Conservation (phyloP, 495 filamentous ascomycete species). For the Neurospora sp. region DNA sequence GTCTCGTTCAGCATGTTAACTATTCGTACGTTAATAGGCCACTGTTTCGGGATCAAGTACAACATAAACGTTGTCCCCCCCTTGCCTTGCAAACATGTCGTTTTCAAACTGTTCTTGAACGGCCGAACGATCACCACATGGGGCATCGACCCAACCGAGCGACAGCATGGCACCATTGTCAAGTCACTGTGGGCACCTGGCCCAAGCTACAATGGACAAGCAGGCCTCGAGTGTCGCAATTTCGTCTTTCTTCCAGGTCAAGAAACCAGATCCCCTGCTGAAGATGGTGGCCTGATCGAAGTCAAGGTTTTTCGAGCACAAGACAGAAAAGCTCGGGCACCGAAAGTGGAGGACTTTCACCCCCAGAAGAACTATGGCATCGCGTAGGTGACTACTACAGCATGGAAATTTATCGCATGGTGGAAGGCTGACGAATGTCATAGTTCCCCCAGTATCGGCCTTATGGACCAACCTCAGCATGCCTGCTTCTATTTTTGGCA, state of each 20-base stretch:
- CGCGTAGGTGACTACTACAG: constrained; percentile 23
- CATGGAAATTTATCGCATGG: not conserved
- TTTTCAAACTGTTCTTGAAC: constrained; percentile 45
- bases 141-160: constrained; percentile 29
- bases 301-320: constrained; percentile 38
- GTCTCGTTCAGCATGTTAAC: not conserved
- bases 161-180: constrained; percentile 25
- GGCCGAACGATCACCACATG: constrained; percentile 34
- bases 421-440: constrained; percentile 3
- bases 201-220: constrained; percentile 8
- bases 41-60: constrained; percentile 38
- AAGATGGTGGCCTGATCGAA: constrained; percentile 44
- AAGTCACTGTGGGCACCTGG: constrained; percentile 35
- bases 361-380: constrained; percentile 36
- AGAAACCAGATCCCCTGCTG: constrained; percentile 25
- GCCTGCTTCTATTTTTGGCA: constrained; percentile 35
- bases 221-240: constrained; percentile 30
- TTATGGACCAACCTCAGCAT: constrained; percentile 38
- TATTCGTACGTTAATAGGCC: constrained; percentile 20
- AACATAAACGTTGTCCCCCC: constrained; percentile 18
- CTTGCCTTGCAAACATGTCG: constrained; percentile 25
- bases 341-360: constrained; percentile 25
- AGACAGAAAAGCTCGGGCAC: constrained; percentile 23
- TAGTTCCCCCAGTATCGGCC: constrained; percentile 33
- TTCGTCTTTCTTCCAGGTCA: constrained; percentile 32